Evolutionary conservation across 139 green algal genomes (phyloP), one percentile per base, ranked within the genome.

Genomic region (Deuterostichococcus epilithicus): DNA sequence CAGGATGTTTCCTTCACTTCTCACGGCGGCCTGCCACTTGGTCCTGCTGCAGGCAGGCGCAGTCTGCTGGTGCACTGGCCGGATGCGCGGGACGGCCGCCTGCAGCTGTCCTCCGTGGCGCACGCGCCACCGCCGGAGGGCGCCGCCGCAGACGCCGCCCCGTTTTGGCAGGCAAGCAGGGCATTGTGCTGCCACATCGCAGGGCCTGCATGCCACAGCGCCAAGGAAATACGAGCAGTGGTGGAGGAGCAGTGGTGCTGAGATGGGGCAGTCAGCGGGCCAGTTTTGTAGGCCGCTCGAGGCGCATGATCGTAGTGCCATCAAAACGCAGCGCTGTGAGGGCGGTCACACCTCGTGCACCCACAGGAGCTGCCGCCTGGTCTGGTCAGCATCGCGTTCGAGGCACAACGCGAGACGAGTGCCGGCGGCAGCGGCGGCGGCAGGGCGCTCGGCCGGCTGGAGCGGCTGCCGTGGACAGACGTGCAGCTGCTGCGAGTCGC

Each of bases 11-110:
- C 37, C 8, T 75, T 70, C 6, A 28, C 28, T 32, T 45, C 34
- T 63, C 34, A 13, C 67, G 26, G 36, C 30, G 36, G 26, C 13
- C 38, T 38, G 3, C 25, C 22, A 30, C 35, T 25, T 26, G 30
- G 25, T 5, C 22, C 5, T 3, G 71, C 6, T 74, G 39, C 74
- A 88, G 90, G 91, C 15, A 77, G 86, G 1, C 76, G 88, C 63
- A 94, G 89, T 76, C 86, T 97, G 72, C 79, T 97, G 59, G 30
- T 91, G 26, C 90, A 94, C 42, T 69, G 52, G 35, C 85, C 90
- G 4, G 35, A 44, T n/a, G 28, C 23, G 5, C 22, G 28, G 6
- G 80, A 83, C 68, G 60, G 80, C 5, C 66, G 76, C 22, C 60
- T 94, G n/a, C 75, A 90, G 26, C 44, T 92, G 25, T 75, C 78